Evolutionary conservation across 441 rosid genomes (phyloP).

Genomic region (Erysimum pusillum): DNA sequence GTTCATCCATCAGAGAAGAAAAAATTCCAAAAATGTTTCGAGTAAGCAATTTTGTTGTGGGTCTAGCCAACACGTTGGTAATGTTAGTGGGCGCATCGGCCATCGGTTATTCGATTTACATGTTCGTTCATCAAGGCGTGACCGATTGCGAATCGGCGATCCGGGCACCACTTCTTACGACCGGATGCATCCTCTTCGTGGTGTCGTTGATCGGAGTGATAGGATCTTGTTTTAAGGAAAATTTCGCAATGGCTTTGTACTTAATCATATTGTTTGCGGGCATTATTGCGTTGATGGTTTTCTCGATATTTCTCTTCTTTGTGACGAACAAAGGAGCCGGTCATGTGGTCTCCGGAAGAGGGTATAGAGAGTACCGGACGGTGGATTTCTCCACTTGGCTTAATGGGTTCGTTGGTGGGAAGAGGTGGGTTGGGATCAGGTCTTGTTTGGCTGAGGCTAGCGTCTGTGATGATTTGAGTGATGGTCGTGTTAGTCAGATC

Average conservation of each 20-base stretch:
- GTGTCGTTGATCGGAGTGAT: conserved; percentile 60
- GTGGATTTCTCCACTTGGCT: conserved; percentile 61
- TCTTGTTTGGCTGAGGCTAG: conserved; percentile 53
- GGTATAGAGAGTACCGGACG: conserved; percentile 59
- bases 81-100: conserved; percentile 47
- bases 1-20: conserved; percentile 2
- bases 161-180: conserved; percentile 51
- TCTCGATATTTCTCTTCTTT: conserved; percentile 52
- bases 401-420: conserved; percentile 49
- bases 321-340: conserved; percentile 59
- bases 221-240: conserved; percentile 56
- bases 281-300: conserved; percentile 49
- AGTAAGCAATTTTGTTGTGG: conserved; percentile 54
- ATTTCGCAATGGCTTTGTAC: conserved; percentile 51
- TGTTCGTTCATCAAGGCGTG: conserved; percentile 41
- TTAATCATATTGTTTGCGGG: conserved; percentile 48
- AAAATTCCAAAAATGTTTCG: conserved; percentile 44
- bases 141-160: conserved; percentile 53
- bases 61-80: conserved; percentile 48
- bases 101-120: conserved; percentile 45
- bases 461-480: conserved; percentile 45
- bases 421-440: conserved; percentile 54
- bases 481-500: conserved; percentile 43
- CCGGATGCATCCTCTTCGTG: conserved; percentile 48
- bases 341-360: conserved; percentile 49